Conservation (phyloP, 305 asterid genomes). For the Solanum aculeatissimum region DNA sequence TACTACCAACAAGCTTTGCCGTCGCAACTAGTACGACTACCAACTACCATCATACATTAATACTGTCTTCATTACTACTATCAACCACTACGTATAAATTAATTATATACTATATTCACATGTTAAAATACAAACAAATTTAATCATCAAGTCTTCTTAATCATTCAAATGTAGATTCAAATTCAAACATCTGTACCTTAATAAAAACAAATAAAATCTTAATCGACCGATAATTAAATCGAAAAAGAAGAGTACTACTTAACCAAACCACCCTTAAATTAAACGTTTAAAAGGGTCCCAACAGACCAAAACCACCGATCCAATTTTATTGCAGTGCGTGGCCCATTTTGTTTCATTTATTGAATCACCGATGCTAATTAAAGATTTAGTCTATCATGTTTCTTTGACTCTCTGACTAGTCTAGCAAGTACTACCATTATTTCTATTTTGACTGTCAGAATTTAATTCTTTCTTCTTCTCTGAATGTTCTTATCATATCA, state of each 20-base stretch:
- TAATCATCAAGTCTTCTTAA: no score
- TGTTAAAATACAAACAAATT: no score
- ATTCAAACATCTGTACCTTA: no score
- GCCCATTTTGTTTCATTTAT: neutral
- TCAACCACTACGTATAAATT: no score
- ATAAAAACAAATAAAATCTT: no score
- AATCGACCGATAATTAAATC: neutral
- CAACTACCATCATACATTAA: no score
- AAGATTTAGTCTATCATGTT: neutral
- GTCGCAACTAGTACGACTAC: no score
- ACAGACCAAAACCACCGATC: slow-evolving; percentile 9
- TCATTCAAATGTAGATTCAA: no score
- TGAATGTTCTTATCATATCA: neutral
- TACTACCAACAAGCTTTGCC: no score
- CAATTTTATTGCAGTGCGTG: slow-evolving; percentile 5
- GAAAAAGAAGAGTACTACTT: neutral
- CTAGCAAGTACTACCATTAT: neutral
- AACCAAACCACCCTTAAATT: neutral
- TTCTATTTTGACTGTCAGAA: slow-evolving; percentile 27
- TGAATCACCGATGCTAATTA: slow-evolving; percentile 1
- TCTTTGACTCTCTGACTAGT: slow-evolving; percentile 34
- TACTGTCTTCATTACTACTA: no score
- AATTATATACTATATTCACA: no score
- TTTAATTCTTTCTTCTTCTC: slow-evolving; percentile 7
- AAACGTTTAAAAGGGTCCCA: neutral